Base-by-base conservation (phyloP, 306 rosid species). In the Prosopis cineraria region DNA sequence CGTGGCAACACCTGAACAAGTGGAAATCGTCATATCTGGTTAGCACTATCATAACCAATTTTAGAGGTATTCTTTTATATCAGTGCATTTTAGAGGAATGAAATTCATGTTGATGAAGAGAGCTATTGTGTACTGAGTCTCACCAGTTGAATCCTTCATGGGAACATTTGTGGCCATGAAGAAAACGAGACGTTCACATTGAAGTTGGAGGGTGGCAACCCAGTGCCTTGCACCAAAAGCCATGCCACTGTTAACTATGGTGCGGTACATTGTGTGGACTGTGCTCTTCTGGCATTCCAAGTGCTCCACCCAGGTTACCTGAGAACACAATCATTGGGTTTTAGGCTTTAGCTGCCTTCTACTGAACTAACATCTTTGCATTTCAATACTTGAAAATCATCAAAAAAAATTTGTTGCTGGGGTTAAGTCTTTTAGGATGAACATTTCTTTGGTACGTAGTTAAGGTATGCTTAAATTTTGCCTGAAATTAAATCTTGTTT, bases 131-230 rank as follows among this genome's bases (percentile, higher is more conserved):
- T n/a, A 16, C 6, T n/a, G 11, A 36, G 12, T 52, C 78, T 69
- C 55, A 83, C 72, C 85, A 16, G 74, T 72, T 79, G 99, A 96
- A 67, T 93, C 98, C 87, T 96, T 96, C 91, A 85, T 93, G 27
- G 99, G 99, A 72, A 96, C 97, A 76, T 96, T 96, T 78, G 99
- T 96, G 70, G 99, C 99, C 99, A 96, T 93, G 87, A 77, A 86
- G 82, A 86, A 86, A 68, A 82, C 87, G 4, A 82, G 89, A 39
- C 98, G 87, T 77, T 96, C 99, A 3, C 99, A 93, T 73, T 96
- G 98, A 76, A 93, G 94, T 80, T 96, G 99, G 19, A 96, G 88
- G 0, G 97, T 91, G 1, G 99, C 85, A 74, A 93, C 78, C 99
- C 99, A 96, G 77, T 93, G 99, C 80, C 86, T 87, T 59, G 99